Base-by-base conservation (phyloP, 768 basidiomycete genomes). In the Daedaleopsis sinensis region DNA sequence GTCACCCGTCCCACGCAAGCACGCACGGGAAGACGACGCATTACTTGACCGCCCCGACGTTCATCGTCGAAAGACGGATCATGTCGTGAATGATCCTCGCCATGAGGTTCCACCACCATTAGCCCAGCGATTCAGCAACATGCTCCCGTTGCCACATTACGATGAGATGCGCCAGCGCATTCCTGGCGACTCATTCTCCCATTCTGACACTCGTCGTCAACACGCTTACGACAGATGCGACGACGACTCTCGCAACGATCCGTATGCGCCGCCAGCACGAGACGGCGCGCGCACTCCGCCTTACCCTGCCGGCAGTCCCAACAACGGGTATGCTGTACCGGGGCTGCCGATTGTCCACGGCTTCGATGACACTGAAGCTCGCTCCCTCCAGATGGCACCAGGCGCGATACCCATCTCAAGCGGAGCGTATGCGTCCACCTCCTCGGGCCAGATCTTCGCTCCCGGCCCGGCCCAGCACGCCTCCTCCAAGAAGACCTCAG, bases 291-390 rank as follows among this genome's bases (percentile, higher is more conserved):
- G 23, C 21, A 49, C 47, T 13, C 47, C 47, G 8, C 47, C 47
- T 27, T 23, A 24, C 21, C 23, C 47, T 13, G 19, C 47, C 4
- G 47, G 11, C 23, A 9, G 24, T 24, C 10, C 19, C 23, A 27
- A 23, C 19, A 21, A 46, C 44, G 55, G 55, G 61, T 62, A 62
- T 57, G 61, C 61, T 43, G 55, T 24, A 36, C 55, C 50, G 43
- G 50, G 43, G 46, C 47, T 19, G 37, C 56, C 47, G 16, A 15
- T 47, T 24, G 43, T 37, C 44, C 23, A 32, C 27, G 4, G 4
- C 27, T 32, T 46, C 19, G n/a, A 16, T 36, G 55, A 62, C 37
- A 16, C 55, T 57, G 61, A 62, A 44, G 61, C 37, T 24, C 55
- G 42, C 32, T 57, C 52, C 37, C 44, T 55, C n/a, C 55, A 56